phyloP scores from a whole-genome alignment of 495 filamentous ascomycete species.

The Hypoxylon cercidicola region DNA sequence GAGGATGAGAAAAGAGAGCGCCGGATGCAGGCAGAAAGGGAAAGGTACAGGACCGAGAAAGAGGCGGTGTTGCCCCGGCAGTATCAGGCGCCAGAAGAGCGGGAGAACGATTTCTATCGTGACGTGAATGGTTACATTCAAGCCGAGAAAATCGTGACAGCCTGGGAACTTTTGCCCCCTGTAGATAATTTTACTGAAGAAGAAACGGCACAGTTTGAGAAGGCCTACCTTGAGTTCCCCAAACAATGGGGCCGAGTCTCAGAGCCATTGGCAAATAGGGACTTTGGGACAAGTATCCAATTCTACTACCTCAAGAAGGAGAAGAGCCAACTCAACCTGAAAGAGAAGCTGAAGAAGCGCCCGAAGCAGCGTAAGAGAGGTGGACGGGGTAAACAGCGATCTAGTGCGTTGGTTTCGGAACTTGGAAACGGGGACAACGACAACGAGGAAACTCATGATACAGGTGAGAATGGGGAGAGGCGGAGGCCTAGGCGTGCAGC shows the following conservation, averaged over 20 bases:
- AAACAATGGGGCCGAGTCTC: constrained; percentile 96
- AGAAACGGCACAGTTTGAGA: constrained; percentile 81
- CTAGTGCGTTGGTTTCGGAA: constrained; percentile 80
- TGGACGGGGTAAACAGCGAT: constrained; percentile 69
- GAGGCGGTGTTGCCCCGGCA: constrained; percentile 88
- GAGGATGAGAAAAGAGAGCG: constrained; percentile 78
- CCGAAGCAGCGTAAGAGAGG: constrained; percentile 70
- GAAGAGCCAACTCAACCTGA: constrained; percentile 87
- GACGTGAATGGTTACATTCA: constrained; percentile 79
- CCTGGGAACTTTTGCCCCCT: constrained; percentile 78
- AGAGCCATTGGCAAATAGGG: constrained; percentile 72
- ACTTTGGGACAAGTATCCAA: constrained; percentile 86
- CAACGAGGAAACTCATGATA: constrained; percentile 62
- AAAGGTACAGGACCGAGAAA: constrained; percentile 78
- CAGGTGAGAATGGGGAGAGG: constrained; percentile 61
- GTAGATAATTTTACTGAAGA: constrained; percentile 84
- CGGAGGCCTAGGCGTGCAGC: constrained; percentile 64
- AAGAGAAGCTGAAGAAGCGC: constrained; percentile 81
- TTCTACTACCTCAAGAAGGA: constrained; percentile 97
- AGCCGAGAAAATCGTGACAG: constrained; percentile 70
- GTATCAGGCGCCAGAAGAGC: constrained; percentile 64
- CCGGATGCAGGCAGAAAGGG: constrained; percentile 73
- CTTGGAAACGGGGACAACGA: constrained; percentile 70
- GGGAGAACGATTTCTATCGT: constrained; percentile 66
- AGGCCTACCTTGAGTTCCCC: constrained; percentile 79